Conservation (phyloP, 805 yeast species). For the Hagleromyces aurorensis region DNA sequence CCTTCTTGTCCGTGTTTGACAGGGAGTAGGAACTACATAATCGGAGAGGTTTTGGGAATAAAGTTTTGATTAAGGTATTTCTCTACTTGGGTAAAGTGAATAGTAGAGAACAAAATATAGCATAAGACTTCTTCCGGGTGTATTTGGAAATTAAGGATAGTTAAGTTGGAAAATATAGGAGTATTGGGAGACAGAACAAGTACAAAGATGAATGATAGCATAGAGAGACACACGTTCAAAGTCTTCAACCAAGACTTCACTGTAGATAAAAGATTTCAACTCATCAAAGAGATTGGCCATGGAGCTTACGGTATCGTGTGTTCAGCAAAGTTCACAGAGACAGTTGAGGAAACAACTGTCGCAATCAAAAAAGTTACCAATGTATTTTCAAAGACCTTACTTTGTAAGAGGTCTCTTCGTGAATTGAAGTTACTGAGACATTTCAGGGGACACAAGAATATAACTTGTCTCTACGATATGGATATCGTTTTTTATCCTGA, state of each 20-base stretch:
- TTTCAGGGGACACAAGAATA: conserved; percentile 93
- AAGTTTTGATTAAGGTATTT: too few species aligned
- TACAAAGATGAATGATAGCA: conserved; percentile 23
- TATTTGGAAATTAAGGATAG: background rate
- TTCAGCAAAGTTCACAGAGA: conserved; percentile 74
- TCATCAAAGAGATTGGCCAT: conserved; percentile 90
- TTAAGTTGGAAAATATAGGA: background rate
- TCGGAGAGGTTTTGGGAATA: too few species aligned
- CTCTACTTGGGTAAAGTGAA: too few species aligned
- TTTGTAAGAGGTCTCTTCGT: conserved; percentile 85
- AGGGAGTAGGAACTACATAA: too few species aligned
- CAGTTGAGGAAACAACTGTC: conserved; percentile 70
- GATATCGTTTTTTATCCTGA: conserved; percentile 69
- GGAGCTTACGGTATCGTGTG: conserved; percentile 98
- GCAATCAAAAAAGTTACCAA: conserved; percentile 96
- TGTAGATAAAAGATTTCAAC: conserved; percentile 79
- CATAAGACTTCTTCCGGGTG: background rate
- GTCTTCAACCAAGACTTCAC: conserved; percentile 88
- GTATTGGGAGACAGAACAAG: too few species aligned
- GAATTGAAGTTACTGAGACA: conserved; percentile 86
- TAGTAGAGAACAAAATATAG: too few species aligned
- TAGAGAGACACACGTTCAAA: conserved; percentile 43
- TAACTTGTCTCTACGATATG: conserved; percentile 88
- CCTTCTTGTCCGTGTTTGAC: too few species aligned
- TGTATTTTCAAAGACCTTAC: conserved; percentile 81